Conservation (phyloP, 2,329 filamentous ascomycete genomes). For the Dactylellina leptospora region DNA sequence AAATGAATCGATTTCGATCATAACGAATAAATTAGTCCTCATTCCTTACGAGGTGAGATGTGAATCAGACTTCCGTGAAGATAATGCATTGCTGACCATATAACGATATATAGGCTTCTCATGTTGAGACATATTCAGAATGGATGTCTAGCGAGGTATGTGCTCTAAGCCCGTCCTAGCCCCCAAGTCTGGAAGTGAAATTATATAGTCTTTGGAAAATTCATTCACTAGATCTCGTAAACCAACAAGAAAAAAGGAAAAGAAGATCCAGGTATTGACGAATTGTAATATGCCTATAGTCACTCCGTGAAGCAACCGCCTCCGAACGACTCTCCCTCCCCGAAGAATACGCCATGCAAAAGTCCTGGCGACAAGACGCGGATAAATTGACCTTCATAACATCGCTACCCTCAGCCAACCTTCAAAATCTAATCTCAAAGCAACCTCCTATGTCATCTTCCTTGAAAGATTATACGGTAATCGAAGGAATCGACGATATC, state of each 20-base stretch:
- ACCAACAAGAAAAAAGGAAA: no score
- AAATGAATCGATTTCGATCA: slow-evolving; percentile 5
- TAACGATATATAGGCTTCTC: slow-evolving; percentile 24
- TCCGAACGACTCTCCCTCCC: slow-evolving; percentile 82
- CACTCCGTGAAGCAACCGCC: slow-evolving; percentile 83
- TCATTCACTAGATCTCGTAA: no score
- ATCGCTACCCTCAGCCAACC: slow-evolving; percentile 65
- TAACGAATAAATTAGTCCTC: slow-evolving; percentile 18
- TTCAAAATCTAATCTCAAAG: slow-evolving; percentile 1
- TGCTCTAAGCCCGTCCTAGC: neutral
- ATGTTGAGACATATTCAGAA: slow-evolving; percentile 47
- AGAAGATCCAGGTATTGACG: neutral
- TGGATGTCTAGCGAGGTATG: slow-evolving; percentile 51
- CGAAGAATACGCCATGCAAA: slow-evolving; percentile 90
- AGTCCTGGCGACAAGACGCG: slow-evolving; percentile 79
- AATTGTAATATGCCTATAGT: slow-evolving; percentile 62
- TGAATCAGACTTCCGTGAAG: no score
- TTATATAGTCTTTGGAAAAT: no score
- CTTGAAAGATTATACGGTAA: slow-evolving; percentile 5
- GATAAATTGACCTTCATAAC: slow-evolving; percentile 95
- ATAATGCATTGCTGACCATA: neutral
- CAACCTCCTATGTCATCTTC: slow-evolving; percentile 19
- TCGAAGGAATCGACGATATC: slow-evolving; percentile 63
- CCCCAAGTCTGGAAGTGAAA: neutral
- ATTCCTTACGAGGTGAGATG: slow-evolving; percentile 2